Conservation (phyloP, 176 grass and related monocot genomes). For the Aechmea fasciata region DNA sequence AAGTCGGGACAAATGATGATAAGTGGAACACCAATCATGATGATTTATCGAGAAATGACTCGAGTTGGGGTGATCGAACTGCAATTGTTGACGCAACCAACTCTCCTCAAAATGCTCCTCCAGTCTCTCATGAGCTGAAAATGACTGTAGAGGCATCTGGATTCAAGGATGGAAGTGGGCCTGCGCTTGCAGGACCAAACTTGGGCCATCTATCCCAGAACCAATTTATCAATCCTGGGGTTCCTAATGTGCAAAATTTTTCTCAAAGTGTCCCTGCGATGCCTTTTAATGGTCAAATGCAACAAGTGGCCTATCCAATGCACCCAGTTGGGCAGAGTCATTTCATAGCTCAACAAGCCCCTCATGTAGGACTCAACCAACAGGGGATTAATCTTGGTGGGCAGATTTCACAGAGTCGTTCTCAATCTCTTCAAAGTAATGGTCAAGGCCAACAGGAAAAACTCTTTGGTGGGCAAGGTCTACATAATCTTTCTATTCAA, state of each 20-base stretch:
- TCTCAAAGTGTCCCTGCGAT: conserved; percentile 23
- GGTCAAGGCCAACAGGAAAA: conserved; percentile 30
- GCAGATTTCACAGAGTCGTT: conserved; percentile 29
- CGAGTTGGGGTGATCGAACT: conserved; percentile 32
- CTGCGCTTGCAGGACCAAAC: conserved; percentile 24
- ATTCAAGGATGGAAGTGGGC: conserved; percentile 15
- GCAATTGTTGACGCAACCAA: conserved; percentile 16
- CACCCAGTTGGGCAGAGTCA: conserved; percentile 39
- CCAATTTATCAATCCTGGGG: conserved; percentile 34
- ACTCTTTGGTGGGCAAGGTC: conserved; percentile 30
- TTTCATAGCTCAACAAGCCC: conserved; percentile 25
- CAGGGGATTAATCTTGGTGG: conserved; percentile 31
- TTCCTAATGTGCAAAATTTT: conserved; percentile 25
- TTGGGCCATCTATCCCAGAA: conserved; percentile 21
- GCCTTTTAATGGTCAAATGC: conserved; percentile 30
- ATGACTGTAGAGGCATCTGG: conserved; percentile 26
- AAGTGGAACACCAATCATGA: conserved; percentile 25
- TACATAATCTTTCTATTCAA: conserved; percentile 32
- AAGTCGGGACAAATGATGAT: conserved; percentile 30
- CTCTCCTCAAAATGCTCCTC: conserved; percentile 28
- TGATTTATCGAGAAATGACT: conserved; percentile 27
- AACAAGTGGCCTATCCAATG: conserved; percentile 33
- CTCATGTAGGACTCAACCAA: conserved; percentile 32
- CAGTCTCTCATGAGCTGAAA: conserved; percentile 28
- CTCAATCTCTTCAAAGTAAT: conserved; percentile 4